A percentile compares a stretch with the other conserved stretches of the same genome.
These are phyloP conservation scores for Chenopodium formosanum DNA, from an alignment of 148 eudicot genomes.

Conservation along the genomic window DNA sequence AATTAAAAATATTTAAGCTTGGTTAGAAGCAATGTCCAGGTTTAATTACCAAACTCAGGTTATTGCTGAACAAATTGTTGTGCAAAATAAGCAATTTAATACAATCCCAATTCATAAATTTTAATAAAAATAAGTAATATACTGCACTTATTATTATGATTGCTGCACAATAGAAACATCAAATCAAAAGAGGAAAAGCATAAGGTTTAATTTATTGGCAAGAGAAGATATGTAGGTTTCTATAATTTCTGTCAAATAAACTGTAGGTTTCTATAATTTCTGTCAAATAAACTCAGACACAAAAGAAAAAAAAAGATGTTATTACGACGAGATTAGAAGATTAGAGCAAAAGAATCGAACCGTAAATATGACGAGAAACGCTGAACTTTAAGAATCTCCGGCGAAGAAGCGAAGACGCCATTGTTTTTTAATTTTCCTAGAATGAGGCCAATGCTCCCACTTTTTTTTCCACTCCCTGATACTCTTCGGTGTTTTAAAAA, in stretches of 20 bases:
- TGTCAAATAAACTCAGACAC: neutral
- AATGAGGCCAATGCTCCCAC: neutral
- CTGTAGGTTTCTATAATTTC: neutral
- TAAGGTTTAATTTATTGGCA: neutral
- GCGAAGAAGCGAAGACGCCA: slow-evolving; percentile 50
- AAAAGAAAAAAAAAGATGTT: neutral
- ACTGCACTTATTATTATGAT: neutral
- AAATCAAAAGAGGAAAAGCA: neutral
- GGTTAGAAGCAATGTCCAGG: neutral
- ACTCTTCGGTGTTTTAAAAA: too few relatives aligned
- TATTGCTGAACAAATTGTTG: neutral
- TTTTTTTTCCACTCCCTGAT: too few relatives aligned
- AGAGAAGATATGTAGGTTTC: neutral
- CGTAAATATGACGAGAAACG: slow-evolving; percentile 27
- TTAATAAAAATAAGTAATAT: neutral
- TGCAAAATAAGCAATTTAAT: neutral
- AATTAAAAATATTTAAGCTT: too few relatives aligned
- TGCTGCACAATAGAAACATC: neutral
- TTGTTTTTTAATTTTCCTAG: slow-evolving; percentile 1
- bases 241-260: neutral
- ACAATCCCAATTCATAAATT: neutral
- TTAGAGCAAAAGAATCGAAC: slow-evolving; percentile 24
- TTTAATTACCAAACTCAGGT: neutral
- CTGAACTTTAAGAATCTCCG: slow-evolving; percentile 25
- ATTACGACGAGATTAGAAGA: slow-evolving; percentile 3